Evolutionary conservation across 768 basidiomycete species (phyloP).

Genomic region (Boletus speciosus): DNA sequence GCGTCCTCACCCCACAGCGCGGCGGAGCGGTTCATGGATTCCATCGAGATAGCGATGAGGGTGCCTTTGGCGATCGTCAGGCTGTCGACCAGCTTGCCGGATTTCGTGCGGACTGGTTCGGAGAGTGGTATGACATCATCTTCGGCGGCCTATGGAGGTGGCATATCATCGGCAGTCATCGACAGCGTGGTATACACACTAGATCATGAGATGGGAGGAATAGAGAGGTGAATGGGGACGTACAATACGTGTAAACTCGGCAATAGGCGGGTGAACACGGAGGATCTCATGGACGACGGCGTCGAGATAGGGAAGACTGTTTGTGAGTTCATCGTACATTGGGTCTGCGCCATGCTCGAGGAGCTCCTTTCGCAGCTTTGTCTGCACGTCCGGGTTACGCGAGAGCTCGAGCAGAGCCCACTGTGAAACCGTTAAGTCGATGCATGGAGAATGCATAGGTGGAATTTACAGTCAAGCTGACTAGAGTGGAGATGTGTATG

Average conservation of each 20-base stretch:
- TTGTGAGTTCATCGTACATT: constrained; percentile 50
- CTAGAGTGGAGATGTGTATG: not conserved
- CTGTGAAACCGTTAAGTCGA: constrained; percentile 18
- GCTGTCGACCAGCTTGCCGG: constrained; percentile 37
- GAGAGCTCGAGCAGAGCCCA: constrained; percentile 61
- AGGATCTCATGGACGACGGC: constrained; percentile 42
- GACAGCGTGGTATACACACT: not conserved
- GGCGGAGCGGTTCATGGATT: constrained; percentile 47
- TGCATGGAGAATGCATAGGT: not conserved
- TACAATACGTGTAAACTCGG: constrained; percentile 15
- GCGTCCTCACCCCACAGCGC: constrained; percentile 61
- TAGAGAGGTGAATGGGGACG: not conserved
- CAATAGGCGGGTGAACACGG: constrained; percentile 39
- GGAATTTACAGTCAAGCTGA: constrained; percentile 12
- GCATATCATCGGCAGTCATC: not conserved
- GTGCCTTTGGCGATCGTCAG: constrained; percentile 49
- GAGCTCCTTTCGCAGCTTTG: constrained; percentile 49
- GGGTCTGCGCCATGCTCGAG: constrained; percentile 42
- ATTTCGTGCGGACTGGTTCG: constrained; percentile 38
- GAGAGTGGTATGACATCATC: constrained; percentile 60
- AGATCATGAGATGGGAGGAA: no score
- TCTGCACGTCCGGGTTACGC: constrained; percentile 42
- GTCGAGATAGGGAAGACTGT: constrained; percentile 52
- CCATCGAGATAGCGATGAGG: constrained; percentile 40
- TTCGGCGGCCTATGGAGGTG: constrained; percentile 35